Conservation (phyloP, 2,329 filamentous ascomycete species). For the Setomelanomma holmii region DNA sequence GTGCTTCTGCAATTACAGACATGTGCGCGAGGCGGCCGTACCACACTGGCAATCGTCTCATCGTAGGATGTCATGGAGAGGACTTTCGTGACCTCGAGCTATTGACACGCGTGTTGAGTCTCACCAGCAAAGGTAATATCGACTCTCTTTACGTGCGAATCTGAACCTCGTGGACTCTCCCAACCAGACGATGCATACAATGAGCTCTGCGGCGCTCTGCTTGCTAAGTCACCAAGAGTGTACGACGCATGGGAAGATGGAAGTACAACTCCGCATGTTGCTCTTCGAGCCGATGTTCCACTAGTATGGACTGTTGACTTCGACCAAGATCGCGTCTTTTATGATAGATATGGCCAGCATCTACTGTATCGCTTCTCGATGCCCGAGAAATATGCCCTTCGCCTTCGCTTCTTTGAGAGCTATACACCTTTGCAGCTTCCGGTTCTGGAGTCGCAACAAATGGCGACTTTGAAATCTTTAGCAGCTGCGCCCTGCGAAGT, state of each 20-base stretch:
- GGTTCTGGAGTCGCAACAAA: neutral
- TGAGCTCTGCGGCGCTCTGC: neutral
- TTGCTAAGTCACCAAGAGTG: too few species aligned
- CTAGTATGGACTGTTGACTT: constrained; percentile 12
- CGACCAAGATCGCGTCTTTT: constrained; percentile 9
- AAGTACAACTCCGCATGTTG: neutral
- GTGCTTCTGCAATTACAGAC: constrained; percentile 5
- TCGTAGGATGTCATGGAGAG: neutral
- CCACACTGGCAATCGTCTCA: neutral
- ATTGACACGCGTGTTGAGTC: neutral
- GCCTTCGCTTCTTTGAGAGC: neutral
- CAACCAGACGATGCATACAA: neutral
- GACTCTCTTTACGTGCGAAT: neutral
- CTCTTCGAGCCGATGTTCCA: neutral
- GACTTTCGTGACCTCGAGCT: neutral
- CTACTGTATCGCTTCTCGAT: constrained; percentile 1
- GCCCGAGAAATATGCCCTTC: neutral
- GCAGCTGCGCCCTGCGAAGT: constrained; percentile 2
- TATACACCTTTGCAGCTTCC: constrained; percentile 1
- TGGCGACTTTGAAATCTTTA: too few species aligned
- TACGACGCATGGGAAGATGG: neutral
- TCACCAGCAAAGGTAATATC: neutral
- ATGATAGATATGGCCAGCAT: constrained; percentile 7
- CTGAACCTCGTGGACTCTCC: neutral
- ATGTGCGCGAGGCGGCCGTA: neutral